Base-by-base conservation (phyloP, 2,329 filamentous ascomycete species). In the Neodidymelliopsis sp. region DNA sequence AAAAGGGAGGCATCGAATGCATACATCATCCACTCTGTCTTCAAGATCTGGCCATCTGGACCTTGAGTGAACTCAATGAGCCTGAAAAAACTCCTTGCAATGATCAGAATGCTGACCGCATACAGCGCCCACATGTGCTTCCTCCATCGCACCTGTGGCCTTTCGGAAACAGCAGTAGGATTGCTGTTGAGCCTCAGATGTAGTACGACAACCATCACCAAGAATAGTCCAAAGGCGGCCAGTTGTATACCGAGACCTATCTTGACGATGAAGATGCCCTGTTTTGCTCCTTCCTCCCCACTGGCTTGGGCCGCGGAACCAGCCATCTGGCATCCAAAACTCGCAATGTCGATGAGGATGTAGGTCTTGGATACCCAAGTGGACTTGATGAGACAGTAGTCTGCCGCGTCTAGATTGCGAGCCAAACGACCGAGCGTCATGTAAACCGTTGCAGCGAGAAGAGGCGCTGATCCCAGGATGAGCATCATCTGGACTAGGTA, bases 381-480 rank as follows among this genome's bases (percentile, higher is more conserved):
- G 3, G 67, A 54, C 0, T 65, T 61, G 30, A 79, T 70, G 18
- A 77, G 52, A 2, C 74, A 68, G 45, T 67, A 63, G 9, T 67
- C 41, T 27, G 75, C 73, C 13, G 63, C 77, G 8, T 72, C 58
- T 10, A 75, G 62, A 28, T 66, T 57, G 15, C 67, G 62, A 27
- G 79, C 74, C 37, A 79, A 62, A 3, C 78, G 75, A 4, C 75
- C 76, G 1, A 80, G 68, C 10, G 70, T 63, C 77, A 80, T 80
- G 63, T 80, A 80, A 30, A 80, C 73, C 0, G 73, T 71, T 8
- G 78, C 78, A n/a, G 78, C 77, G 60, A 77, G 76, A n/a, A 80
- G 70, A 1, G 76, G 74, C 7, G 78, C 78, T 1, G 72, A 76
- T 25, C 79, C 66, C 1, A 80, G 74, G 30, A 79, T 64, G 24